These are phyloP conservation scores for Wickerhamiella qilinensis DNA, from an alignment of 805 yeast genomes.

Conservation along the genomic window DNA sequence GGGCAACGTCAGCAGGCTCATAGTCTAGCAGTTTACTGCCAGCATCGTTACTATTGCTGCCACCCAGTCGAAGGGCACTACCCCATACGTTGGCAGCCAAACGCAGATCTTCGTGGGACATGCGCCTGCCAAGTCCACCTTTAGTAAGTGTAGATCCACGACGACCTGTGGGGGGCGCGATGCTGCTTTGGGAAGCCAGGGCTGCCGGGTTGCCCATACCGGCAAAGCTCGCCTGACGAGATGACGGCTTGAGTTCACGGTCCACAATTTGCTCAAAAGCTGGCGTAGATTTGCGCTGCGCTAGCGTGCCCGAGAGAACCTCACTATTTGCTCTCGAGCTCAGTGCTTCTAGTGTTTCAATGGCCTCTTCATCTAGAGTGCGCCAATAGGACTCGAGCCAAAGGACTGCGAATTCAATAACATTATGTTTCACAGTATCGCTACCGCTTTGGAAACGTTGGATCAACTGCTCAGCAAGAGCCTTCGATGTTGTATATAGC, in stretches of 20 bases:
- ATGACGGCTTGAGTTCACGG: not conserved
- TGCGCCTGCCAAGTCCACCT: conserved; percentile 1
- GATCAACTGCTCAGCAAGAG: conserved; percentile 52
- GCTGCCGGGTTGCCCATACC: not conserved
- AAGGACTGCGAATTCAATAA: conserved; percentile 9
- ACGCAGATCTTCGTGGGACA: conserved; percentile 6
- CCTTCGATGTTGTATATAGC: conserved; percentile 49
- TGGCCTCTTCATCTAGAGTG: conserved; percentile 34
- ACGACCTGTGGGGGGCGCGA: conserved; percentile 3
- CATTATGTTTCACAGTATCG: not conserved
- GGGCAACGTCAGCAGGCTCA: conserved; percentile 21
- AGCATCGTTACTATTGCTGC: conserved; percentile 1
- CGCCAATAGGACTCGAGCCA: conserved; percentile 94
- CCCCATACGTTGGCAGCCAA: conserved; percentile 4
- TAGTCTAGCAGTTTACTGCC: conserved; percentile 13
- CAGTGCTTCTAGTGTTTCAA: not conserved
- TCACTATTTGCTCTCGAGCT: not conserved
- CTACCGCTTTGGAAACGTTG: conserved; percentile 22
- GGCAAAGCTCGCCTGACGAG: not conserved
- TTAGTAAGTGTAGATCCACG: not conserved
- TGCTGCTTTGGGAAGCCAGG: not conserved
- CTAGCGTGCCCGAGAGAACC: not conserved
- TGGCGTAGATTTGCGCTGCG: not conserved
- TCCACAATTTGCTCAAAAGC: not conserved
- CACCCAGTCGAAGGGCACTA: conserved; percentile 2